Percentiles rank a stretch among this genome's conserved stretches.
These are phyloP conservation scores for Penicillium malachiteum DNA, from an alignment of 495 filamentous ascomycete species.

Conservation along the genomic window DNA sequence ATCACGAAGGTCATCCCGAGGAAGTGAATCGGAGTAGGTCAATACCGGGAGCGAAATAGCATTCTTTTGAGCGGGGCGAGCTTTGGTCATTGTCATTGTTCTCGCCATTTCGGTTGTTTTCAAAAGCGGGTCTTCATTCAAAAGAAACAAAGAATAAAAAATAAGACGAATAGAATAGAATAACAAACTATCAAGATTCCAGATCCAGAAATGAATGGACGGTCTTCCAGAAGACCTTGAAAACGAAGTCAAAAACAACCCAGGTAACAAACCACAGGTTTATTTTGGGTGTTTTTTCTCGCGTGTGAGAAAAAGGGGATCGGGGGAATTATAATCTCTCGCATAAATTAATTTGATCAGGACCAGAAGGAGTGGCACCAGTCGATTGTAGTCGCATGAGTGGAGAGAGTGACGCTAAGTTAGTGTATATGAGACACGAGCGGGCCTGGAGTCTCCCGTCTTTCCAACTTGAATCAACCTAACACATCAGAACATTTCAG, in stretches of 20 bases:
- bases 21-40: conserved; percentile 35
- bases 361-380: conserved; percentile 14
- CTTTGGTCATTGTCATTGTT: conserved; percentile 27
- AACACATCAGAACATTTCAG: not conserved
- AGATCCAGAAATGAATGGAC: conserved; percentile 41
- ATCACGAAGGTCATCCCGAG: conserved; percentile 32
- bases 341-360: conserved; percentile 10
- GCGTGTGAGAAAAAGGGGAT: conserved; percentile 11
- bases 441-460: not conserved
- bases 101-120: conserved; percentile 22
- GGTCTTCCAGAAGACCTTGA: conserved; percentile 49
- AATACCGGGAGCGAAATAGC: conserved; percentile 35
- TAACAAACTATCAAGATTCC: not conserved
- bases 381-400: conserved; percentile 14
- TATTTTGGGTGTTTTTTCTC: not conserved
- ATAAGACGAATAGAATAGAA: conserved; percentile 9
- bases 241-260: conserved; percentile 14
- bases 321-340: not conserved
- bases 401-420: conserved; percentile 18
- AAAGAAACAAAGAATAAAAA: conserved; percentile 10
- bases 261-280: conserved; percentile 3
- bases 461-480: not conserved
- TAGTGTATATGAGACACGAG: conserved; percentile 32
- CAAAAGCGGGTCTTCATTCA: not conserved
- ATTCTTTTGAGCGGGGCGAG: conserved; percentile 21